Evolutionary conservation across 2,329 filamentous ascomycete species (phyloP).

Genomic region (Diaporthe citri): DNA sequence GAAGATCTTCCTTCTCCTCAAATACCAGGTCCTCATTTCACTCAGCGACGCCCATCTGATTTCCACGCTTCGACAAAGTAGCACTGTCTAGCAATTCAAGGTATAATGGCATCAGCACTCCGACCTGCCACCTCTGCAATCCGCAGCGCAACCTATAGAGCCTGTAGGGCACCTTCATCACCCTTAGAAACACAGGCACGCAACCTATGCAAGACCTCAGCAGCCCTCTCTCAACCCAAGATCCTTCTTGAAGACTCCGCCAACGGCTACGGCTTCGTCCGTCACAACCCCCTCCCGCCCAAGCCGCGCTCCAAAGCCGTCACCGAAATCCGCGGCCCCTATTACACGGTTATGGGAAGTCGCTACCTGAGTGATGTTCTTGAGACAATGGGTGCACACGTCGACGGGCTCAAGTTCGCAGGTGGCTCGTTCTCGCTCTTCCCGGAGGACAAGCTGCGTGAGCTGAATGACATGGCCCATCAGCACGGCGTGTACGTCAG

Average conservation of each 20-base stretch:
- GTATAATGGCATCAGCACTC: background rate
- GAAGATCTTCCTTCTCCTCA: background rate
- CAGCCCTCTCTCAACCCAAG: background rate
- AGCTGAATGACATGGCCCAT: constrained; percentile 63
- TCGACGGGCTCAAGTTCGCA: constrained; percentile 68
- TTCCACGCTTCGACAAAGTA: background rate
- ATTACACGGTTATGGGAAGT: constrained; percentile 67
- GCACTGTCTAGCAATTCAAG: background rate
- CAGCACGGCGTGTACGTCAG: constrained; percentile 64
- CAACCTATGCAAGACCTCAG: background rate
- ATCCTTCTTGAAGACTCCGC: background rate
- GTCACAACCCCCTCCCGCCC: constrained; percentile 60
- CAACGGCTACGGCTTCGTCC: constrained; percentile 63
- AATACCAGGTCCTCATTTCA: background rate
- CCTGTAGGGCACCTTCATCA: background rate
- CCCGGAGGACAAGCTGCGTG: constrained; percentile 57
- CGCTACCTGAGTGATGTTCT: constrained; percentile 64
- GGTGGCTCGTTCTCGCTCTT: constrained; percentile 66
- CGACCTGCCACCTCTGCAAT: background rate
- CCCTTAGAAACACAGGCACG: background rate
- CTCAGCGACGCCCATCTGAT: background rate
- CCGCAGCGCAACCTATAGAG: background rate
- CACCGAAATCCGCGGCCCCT: constrained; percentile 68
- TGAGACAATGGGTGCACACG: constrained; percentile 66
- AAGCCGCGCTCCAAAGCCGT: constrained; percentile 64